Evolutionary conservation across 2,329 filamentous ascomycete genomes (phyloP), one percentile per base, ranked within the genome.

Genomic region (Arthrobotrys sinensis): DNA sequence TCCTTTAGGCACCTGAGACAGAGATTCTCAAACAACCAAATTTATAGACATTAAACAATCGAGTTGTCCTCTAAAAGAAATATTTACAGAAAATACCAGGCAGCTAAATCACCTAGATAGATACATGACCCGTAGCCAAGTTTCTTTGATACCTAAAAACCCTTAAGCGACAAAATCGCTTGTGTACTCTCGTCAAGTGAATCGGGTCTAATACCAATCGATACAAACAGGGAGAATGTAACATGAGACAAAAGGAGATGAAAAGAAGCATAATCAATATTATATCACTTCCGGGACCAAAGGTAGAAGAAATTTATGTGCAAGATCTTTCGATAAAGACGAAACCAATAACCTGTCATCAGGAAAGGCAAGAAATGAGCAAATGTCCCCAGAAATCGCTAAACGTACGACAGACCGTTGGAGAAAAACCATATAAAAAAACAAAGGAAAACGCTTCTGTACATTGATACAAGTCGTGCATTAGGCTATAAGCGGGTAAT

Each of bases 381-480:
- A 63, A 71, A 71, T 45, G 28, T 52, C 19, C 67, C 45, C 14
- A 50, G 45, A 67, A 68, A 76, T 76, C 72, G 72, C 72, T 76
- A 76, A 28, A 76, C 72, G 64, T 24, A 64, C 64, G 57, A 55
- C 65, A 69, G 48, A 65, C 36, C 32, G 28, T 57, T 65, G 19
- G 32, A 50, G 48, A 21, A 16, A 52, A 52, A 57, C 1, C 36
- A 55, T 10, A 52, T 55, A 8, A 68, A 16, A 16, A 38, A 67
- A 48, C 11, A 52, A 67, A 76, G 34, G 24, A 53, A 68, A 76
- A 57, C 55, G 72, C 72, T 76, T 76, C 72, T 76, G 65, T 76
- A 76, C 72, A 76, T 55, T 60, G 36, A 69, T 46, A 48, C 21
- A 70, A 45, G 45, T 52, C 57, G 28, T 57, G 55, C 19, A 68